phyloP scores from a whole-genome alignment of 345 rosid genomes.

The Noccaea caerulescens region DNA sequence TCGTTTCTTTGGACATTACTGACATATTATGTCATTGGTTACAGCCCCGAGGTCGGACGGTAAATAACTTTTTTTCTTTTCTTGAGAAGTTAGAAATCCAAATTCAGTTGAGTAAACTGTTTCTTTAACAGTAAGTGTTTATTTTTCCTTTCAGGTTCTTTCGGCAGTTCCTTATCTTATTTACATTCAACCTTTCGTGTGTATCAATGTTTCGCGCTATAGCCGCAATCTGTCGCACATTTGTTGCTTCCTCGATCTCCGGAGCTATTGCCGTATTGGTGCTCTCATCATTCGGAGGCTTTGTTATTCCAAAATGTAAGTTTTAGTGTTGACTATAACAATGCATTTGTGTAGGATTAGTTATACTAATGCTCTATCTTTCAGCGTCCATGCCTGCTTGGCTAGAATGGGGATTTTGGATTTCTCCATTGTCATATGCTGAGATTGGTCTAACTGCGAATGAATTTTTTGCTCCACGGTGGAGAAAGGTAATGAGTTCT shows the following conservation, averaged over 20 bases:
- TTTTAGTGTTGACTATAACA: slow-evolving; percentile 3
- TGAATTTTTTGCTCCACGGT: slow-evolving; percentile 71
- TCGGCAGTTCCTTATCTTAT: slow-evolving; percentile 55
- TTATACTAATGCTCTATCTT: background rate
- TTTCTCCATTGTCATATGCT: slow-evolving; percentile 71
- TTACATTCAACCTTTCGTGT: slow-evolving; percentile 53
- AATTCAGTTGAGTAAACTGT: background rate
- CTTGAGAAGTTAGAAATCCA: slow-evolving; percentile 30
- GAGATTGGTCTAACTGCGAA: slow-evolving; percentile 65
- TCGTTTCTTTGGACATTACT: slow-evolving; percentile 51
- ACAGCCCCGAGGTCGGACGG: slow-evolving; percentile 50
- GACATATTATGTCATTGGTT: slow-evolving; percentile 63
- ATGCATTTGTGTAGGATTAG: background rate
- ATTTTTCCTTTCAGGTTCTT: slow-evolving; percentile 45
- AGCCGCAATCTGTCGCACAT: slow-evolving; percentile 52
- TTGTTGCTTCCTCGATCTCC: slow-evolving; percentile 50
- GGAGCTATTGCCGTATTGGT: slow-evolving; percentile 46
- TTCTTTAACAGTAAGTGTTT: slow-evolving; percentile 7
- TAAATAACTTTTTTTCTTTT: slow-evolving; percentile 41
- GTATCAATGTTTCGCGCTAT: slow-evolving; percentile 56
- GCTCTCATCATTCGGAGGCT: slow-evolving; percentile 63
- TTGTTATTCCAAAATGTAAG: slow-evolving; percentile 58
- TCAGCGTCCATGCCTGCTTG: slow-evolving; percentile 61
- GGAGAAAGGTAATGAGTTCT: slow-evolving; percentile 53
- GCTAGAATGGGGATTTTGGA: slow-evolving; percentile 77